Conservation (phyloP, 1,139 yeast genomes). For the Oligophagozyma castellii region DNA sequence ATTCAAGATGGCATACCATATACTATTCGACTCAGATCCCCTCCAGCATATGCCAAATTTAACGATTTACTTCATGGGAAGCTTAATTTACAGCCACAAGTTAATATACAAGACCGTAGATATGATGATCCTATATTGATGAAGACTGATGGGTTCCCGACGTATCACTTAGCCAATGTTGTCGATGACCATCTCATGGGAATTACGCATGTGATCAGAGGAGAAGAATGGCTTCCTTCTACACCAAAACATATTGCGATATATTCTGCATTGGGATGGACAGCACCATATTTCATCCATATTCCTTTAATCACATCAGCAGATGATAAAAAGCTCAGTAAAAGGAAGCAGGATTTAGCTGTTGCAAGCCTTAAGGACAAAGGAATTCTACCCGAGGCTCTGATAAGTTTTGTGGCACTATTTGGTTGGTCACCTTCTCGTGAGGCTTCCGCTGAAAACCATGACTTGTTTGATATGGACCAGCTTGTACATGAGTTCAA, state of each 20-base stretch:
- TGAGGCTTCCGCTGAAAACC: conserved; percentile 35
- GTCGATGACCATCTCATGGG: conserved; percentile 89
- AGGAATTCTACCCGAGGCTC: conserved; percentile 75
- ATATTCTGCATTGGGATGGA: conserved; percentile 80
- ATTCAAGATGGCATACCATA: conserved; percentile 27
- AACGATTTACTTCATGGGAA: conserved; percentile 65
- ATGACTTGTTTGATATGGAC: conserved; percentile 46
- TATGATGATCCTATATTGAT: conserved; percentile 82
- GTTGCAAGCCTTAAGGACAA: conserved; percentile 41
- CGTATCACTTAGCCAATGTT: conserved; percentile 93
- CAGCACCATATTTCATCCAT: conserved; percentile 69
- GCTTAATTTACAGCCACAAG: conserved; percentile 67
- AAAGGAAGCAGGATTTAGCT: conserved; percentile 73
- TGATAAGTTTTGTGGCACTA: conserved; percentile 74
- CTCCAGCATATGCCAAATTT: conserved; percentile 52
- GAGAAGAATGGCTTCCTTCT: conserved; percentile 95
- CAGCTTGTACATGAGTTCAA: conserved; percentile 35
- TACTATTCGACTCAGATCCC: conserved; percentile 53
- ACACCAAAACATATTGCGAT: conserved; percentile 90
- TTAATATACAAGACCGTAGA: conserved; percentile 53
- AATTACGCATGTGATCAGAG: conserved; percentile 87
- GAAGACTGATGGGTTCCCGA: conserved; percentile 88
- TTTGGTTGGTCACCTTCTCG: conserved; percentile 91
- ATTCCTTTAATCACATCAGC: conserved; percentile 73
- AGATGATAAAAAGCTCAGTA: conserved; percentile 69